phyloP scores from a whole-genome alignment of 768 basidiomycete genomes.

The Rubroboletus satanas region DNA sequence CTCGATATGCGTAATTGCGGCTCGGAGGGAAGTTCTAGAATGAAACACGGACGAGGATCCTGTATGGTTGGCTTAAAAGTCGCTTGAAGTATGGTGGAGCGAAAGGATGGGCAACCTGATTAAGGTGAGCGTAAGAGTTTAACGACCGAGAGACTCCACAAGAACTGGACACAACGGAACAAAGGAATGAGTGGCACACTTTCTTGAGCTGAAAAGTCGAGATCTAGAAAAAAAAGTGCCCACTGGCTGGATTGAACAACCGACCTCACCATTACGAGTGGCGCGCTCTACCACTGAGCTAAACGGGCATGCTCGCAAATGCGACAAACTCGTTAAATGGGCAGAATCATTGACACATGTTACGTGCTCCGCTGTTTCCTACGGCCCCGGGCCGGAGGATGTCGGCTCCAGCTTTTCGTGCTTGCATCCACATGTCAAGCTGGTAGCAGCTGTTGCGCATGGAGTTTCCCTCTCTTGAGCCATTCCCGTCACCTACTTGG shows the following conservation, averaged over 20 bases:
- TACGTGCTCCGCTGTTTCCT: too few relatives aligned
- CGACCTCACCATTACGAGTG: conserved; percentile 43
- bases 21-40: not conserved
- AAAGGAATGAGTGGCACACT: not conserved
- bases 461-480: too few relatives aligned
- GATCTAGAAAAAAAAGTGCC: conserved; percentile 18
- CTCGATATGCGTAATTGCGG: not conserved
- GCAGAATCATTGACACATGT: too few relatives aligned
- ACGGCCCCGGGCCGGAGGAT: too few relatives aligned
- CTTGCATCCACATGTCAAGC: too few relatives aligned
- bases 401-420: too few relatives aligned
- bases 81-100: not conserved
- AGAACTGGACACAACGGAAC: not conserved
- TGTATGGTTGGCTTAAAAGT: not conserved
- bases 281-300: conserved; percentile 45
- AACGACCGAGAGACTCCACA: not conserved
- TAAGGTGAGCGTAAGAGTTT: not conserved
- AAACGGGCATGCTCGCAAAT: conserved; percentile 24
- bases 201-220: not conserved
- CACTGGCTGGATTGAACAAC: conserved; percentile 44
- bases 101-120: not conserved
- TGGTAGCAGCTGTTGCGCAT: too few relatives aligned
- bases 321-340: too few relatives aligned
- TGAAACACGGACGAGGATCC: not conserved
- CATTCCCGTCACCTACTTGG: too few relatives aligned